Evolutionary conservation across 179 eudicot species (phyloP).

Genomic region (Gypsophila paniculata): DNA sequence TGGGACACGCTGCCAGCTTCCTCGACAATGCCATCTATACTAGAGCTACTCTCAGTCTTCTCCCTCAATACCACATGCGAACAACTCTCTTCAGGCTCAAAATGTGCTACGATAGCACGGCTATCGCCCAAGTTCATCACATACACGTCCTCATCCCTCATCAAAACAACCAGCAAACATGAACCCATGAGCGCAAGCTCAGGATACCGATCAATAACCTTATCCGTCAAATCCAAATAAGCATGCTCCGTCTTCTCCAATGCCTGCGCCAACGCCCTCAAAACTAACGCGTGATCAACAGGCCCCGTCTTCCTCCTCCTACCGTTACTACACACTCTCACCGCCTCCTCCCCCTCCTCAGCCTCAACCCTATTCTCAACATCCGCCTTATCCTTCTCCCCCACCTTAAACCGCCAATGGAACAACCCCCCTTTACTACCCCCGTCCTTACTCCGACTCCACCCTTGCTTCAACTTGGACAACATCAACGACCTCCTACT

Average conservation of each 20-base stretch:
- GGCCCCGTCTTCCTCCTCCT: constrained; percentile 60
- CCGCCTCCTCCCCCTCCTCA: constrained; percentile 41
- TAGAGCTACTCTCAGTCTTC: constrained; percentile 34
- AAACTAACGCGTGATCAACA: constrained; percentile 69
- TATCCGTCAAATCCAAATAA: constrained; percentile 84
- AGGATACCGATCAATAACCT: constrained; percentile 81
- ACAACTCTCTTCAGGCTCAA: constrained; percentile 41
- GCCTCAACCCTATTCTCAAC: constrained; percentile 35
- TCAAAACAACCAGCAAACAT: constrained; percentile 79
- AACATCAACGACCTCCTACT: constrained; percentile 63
- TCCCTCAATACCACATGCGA: constrained; percentile 29
- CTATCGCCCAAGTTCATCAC: constrained; percentile 99
- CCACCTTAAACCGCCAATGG: constrained; percentile 64
- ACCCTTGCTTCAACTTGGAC: constrained; percentile 75
- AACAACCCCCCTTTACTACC: constrained; percentile 49
- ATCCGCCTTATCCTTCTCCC: constrained; percentile 45
- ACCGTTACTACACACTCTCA: constrained; percentile 35
- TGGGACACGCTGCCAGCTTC: constrained; percentile 36
- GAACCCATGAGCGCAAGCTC: constrained; percentile 99
- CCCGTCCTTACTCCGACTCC: constrained; percentile 52
- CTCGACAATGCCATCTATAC: constrained; percentile 62
- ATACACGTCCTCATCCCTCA: constrained; percentile 96
- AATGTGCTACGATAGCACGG: constrained; percentile 92
- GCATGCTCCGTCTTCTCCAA: constrained; percentile 71
- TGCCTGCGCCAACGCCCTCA: constrained; percentile 76